Evolutionary conservation across 345 rosid genomes (phyloP).

Genomic region (Garcia nutans): DNA sequence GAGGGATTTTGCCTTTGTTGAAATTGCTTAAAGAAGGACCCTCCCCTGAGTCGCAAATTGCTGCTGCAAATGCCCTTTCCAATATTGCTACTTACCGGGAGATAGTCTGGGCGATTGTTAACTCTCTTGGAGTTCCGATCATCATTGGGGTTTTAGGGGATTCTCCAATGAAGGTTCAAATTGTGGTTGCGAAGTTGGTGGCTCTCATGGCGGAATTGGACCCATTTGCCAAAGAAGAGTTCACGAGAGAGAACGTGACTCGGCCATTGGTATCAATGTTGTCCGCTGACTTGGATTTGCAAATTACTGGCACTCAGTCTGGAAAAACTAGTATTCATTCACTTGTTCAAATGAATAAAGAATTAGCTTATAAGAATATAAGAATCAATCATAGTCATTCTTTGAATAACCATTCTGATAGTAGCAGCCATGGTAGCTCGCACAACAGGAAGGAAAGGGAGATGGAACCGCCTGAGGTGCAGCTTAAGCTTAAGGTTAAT

Average conservation of each 20-base stretch:
- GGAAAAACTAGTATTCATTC: conserved; percentile 46
- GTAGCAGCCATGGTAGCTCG: conserved; percentile 38
- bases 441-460: conserved; percentile 47
- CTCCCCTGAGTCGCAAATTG: conserved; percentile 50
- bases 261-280: conserved; percentile 47
- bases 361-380: conserved; percentile 24
- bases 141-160: conserved; percentile 52
- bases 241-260: conserved; percentile 45
- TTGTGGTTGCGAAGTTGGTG: conserved; percentile 48
- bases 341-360: conserved; percentile 52
- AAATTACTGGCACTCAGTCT: conserved; percentile 24
- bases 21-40: conserved; percentile 53
- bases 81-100: conserved; percentile 36
- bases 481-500: conserved; percentile 40
- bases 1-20: conserved; percentile 47
- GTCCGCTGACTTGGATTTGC: conserved; percentile 38
- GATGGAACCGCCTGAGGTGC: conserved; percentile 37
- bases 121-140: conserved; percentile 37
- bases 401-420: conserved; percentile 29
- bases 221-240: conserved; percentile 43
- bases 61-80: conserved; percentile 44
- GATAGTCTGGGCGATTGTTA: conserved; percentile 39
- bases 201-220: conserved; percentile 51
- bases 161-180: conserved; percentile 49
- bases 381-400: conserved; percentile 16